These are phyloP conservation scores for Clitocybe nebularis DNA, from an alignment of 1,284 basidiomycete species.

Conservation along the genomic window DNA sequence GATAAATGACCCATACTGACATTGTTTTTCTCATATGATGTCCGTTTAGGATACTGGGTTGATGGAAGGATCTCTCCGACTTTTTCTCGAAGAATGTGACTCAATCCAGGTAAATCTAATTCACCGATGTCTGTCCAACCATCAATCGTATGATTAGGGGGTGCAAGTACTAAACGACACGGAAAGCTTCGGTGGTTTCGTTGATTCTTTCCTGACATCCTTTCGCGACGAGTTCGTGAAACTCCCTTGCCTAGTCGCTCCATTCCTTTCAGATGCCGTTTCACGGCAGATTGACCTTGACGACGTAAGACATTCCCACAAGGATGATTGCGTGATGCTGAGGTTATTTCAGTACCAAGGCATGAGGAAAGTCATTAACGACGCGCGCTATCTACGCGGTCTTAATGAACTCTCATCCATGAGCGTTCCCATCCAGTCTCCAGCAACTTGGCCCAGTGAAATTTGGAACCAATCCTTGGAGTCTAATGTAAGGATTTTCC, in stretches of 20 bases:
- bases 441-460: constrained; percentile 41
- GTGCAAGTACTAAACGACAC: constrained; percentile 64
- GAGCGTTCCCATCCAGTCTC: constrained; percentile 52
- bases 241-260: constrained; percentile 49
- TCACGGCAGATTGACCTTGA: constrained; percentile 32
- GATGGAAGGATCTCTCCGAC: constrained; percentile 64
- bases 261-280: constrained; percentile 47
- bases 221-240: constrained; percentile 67
- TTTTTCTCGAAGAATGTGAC: constrained; percentile 71
- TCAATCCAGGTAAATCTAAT: constrained; percentile 53
- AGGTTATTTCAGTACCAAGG: constrained; percentile 20
- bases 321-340: constrained; percentile 10
- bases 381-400: constrained; percentile 53
- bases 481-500: constrained; percentile 34
- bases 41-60: constrained; percentile 44
- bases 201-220: constrained; percentile 47
- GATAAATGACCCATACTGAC: constrained; percentile 10
- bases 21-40: not conserved
- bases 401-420: constrained; percentile 51
- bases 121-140: not conserved
- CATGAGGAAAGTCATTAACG: constrained; percentile 47
- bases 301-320: constrained; percentile 36
- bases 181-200: constrained; percentile 61
- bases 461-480: constrained; percentile 33
- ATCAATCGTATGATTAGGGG: constrained; percentile 40